Evolutionary conservation across 169 alveolate species (phyloP).

Genomic region (Plasmodium gallinaceum): DNA sequence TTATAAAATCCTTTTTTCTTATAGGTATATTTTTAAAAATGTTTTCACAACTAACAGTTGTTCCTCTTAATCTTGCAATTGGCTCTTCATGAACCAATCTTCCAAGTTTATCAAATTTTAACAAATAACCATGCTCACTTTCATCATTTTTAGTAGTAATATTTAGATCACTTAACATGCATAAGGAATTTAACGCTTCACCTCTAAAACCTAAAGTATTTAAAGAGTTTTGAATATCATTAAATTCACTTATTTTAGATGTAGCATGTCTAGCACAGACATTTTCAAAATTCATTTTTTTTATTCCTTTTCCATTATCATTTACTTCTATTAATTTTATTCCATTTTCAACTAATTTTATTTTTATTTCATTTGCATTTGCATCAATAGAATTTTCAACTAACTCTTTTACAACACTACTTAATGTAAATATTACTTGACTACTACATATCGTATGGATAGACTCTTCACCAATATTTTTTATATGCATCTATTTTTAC

Average conservation of each 20-base stretch:
- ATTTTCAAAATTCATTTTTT: slow-evolving; percentile 87
- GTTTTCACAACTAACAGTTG: slow-evolving; percentile 75
- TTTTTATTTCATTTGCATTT: slow-evolving; percentile 89
- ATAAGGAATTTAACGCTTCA: slow-evolving; percentile 87
- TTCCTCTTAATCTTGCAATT: slow-evolving; percentile 79
- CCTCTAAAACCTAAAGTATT: slow-evolving; percentile 96
- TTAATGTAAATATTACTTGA: slow-evolving; percentile 66
- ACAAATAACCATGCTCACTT: slow-evolving; percentile 80
- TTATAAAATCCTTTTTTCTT: slow-evolving; percentile 73
- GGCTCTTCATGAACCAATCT: slow-evolving; percentile 75
- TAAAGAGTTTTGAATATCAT: slow-evolving; percentile 90
- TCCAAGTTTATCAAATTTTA: slow-evolving; percentile 81
- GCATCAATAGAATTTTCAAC: slow-evolving; percentile 97
- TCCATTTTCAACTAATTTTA: slow-evolving; percentile 92
- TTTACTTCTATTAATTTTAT: slow-evolving; percentile 91
- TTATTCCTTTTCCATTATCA: slow-evolving; percentile 95
- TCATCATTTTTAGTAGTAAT: slow-evolving; percentile 82
- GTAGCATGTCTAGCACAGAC: slow-evolving; percentile 92
- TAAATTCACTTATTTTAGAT: slow-evolving; percentile 93
- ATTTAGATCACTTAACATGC: slow-evolving; percentile 80
- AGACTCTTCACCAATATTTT: slow-evolving; percentile 57
- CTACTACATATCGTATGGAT: slow-evolving; percentile 67
- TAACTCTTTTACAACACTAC: slow-evolving; percentile 92
- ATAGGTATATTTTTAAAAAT: slow-evolving; percentile 77
- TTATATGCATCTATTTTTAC: slow-evolving; percentile 28